A percentile compares a stretch with the other conserved stretches of the same genome.
Conservation (phyloP, 306 rosid species). For the Rosa rugosa region DNA sequence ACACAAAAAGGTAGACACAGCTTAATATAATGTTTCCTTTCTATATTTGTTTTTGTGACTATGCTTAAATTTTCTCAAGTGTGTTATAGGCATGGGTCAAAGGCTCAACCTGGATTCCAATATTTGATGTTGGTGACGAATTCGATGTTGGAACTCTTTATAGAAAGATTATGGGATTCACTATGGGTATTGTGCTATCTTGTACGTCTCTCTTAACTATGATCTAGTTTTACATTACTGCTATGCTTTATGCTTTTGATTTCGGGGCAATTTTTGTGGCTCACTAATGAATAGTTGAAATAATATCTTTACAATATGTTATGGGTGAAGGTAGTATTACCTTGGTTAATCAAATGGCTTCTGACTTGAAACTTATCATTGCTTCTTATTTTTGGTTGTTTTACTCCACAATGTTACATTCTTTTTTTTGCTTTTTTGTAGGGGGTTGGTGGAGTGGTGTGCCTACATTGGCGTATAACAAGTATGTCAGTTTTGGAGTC, state of each 20-base stretch:
- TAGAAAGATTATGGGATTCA: slow-evolving; percentile 60
- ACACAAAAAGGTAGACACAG: too few relatives aligned
- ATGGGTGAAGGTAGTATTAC: not conserved
- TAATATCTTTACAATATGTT: not conserved
- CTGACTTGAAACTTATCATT: not conserved
- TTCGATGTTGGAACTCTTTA: slow-evolving; percentile 64
- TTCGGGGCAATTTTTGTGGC: slow-evolving; percentile 7
- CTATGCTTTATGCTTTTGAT: not conserved
- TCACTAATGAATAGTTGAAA: not conserved
- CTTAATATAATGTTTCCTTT: too few relatives aligned
- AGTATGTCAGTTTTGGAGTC: slow-evolving; percentile 34
- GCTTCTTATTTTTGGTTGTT: slow-evolving; percentile 6
- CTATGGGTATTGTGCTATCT: slow-evolving; percentile 63
- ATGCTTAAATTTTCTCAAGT: too few relatives aligned
- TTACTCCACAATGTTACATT: slow-evolving; percentile 26
- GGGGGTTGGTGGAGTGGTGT: slow-evolving; percentile 99
- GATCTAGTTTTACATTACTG: not conserved
- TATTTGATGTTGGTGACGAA: slow-evolving; percentile 63
- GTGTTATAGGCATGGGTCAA: too few relatives aligned
- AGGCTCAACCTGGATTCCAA: slow-evolving; percentile 26
- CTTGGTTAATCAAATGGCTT: not conserved
- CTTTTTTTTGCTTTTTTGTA: slow-evolving; percentile 26
- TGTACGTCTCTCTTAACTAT: slow-evolving; percentile 17
- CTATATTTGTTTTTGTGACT: too few relatives aligned
- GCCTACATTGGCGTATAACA: slow-evolving; percentile 70